Conservation (phyloP, 2,329 filamentous ascomycete species). For the Sporothrix brasiliensis region DNA sequence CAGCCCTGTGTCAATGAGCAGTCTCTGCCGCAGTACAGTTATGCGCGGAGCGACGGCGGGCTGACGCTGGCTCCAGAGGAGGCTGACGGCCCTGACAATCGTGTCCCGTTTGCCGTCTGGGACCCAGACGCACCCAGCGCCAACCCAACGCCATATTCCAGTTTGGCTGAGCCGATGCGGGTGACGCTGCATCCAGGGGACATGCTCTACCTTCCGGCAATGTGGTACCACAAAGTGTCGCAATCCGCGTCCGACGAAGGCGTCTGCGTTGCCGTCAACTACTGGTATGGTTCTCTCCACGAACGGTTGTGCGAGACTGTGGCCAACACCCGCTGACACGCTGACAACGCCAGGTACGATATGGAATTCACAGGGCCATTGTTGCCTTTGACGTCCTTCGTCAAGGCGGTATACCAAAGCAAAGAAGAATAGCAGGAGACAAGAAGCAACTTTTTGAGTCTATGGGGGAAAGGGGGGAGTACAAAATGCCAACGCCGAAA, state of each 20-base stretch:
- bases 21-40: constrained; percentile 60
- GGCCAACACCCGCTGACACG: too few relatives aligned
- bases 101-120: constrained; percentile 71
- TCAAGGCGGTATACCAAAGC: constrained; percentile 45
- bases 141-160: constrained; percentile 61
- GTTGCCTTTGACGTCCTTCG: constrained; percentile 63
- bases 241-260: constrained; percentile 70
- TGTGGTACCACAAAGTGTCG: constrained; percentile 85
- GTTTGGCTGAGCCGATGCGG: constrained; percentile 61
- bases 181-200: constrained; percentile 73
- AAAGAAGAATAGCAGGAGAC: not conserved
- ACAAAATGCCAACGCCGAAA: constrained; percentile 24
- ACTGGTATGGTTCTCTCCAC: constrained; percentile 58
- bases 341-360: constrained; percentile 63
- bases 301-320: not conserved
- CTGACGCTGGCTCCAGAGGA: constrained; percentile 40
- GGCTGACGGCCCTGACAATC: constrained; percentile 28
- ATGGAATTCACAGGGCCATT: constrained; percentile 74
- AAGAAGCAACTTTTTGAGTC: constrained; percentile 12
- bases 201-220: constrained; percentile 78
- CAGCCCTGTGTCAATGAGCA: constrained; percentile 70
- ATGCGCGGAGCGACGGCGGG: constrained; percentile 47
- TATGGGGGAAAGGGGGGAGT: constrained; percentile 14
- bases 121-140: constrained; percentile 65
- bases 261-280: constrained; percentile 78